phyloP scores from a whole-genome alignment of 2,329 filamentous ascomycete species.

The Cercospora nicotianae region DNA sequence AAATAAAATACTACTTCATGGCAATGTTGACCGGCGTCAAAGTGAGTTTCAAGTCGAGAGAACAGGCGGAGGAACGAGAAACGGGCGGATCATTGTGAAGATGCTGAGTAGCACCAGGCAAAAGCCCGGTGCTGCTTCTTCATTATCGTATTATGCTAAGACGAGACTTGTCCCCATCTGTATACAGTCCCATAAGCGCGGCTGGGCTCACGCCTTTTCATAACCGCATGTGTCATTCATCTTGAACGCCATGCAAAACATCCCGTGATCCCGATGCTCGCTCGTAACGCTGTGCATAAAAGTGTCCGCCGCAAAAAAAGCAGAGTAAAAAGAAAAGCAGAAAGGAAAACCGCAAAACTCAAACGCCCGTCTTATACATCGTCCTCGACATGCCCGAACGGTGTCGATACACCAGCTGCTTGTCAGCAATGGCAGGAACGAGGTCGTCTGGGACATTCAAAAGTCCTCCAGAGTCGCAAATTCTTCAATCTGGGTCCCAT shows the following conservation, averaged over 20 bases:
- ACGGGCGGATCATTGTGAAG: neutral
- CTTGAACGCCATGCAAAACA: neutral
- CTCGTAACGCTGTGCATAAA: neutral
- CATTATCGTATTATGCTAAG: neutral
- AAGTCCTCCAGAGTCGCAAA: conserved; percentile 21
- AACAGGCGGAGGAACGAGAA: neutral
- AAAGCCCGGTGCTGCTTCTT: neutral
- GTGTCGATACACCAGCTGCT: conserved; percentile 18
- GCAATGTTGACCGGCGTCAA: conserved; percentile 21
- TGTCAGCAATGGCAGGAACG: conserved; percentile 15
- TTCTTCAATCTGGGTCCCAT: conserved; percentile 2
- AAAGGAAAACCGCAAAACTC: neutral
- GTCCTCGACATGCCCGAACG: conserved; percentile 5
- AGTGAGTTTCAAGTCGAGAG: neutral
- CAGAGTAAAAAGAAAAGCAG: neutral
- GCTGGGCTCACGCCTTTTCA: neutral
- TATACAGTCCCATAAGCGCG: neutral
- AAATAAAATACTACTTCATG: conserved; percentile 22
- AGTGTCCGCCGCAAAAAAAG: neutral
- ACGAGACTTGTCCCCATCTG: neutral
- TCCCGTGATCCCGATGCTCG: neutral
- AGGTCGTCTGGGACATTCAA: conserved; percentile 17
- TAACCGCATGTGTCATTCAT: neutral
- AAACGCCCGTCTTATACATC: conserved; percentile 20
- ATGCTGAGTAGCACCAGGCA: neutral